Evolutionary conservation across 768 basidiomycete genomes (phyloP).

Genomic region (Psilocybe azurescens): DNA sequence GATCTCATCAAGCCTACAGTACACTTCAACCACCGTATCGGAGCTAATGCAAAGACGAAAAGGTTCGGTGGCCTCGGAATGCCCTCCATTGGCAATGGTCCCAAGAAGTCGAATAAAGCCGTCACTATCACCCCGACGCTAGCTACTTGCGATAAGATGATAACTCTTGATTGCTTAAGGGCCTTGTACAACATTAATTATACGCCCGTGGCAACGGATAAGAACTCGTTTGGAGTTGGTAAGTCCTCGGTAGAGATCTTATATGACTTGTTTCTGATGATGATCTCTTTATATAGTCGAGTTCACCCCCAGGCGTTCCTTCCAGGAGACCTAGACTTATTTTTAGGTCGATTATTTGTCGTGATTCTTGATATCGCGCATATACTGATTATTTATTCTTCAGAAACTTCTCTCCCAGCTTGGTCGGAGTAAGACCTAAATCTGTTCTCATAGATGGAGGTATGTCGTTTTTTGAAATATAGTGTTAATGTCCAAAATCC

Average conservation of each 20-base stretch:
- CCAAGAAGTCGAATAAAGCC: conserved; percentile 23
- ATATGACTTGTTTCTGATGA: background rate
- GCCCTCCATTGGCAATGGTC: conserved; percentile 22
- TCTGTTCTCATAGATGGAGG: conserved; percentile 41
- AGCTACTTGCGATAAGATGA: conserved; percentile 34
- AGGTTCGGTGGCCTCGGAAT: conserved; percentile 22
- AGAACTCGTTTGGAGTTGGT: conserved; percentile 48
- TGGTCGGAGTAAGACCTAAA: conserved; percentile 41
- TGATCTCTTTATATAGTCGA: conserved; percentile 43
- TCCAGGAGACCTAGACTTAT: conserved; percentile 50
- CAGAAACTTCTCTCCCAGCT: conserved; percentile 42
- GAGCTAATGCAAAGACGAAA: conserved; percentile 23
- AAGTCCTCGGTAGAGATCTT: background rate
- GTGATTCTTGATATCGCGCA: background rate
- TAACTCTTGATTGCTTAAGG: conserved; percentile 45
- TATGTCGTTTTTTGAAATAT: conserved; percentile 8
- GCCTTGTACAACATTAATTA: conserved; percentile 43
- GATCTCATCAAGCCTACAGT: conserved; percentile 47
- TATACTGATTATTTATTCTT: background rate
- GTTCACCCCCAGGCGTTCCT: conserved; percentile 53
- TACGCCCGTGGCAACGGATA: conserved; percentile 33
- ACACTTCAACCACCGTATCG: conserved; percentile 39
- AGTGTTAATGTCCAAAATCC: background rate
- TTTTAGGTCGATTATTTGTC: conserved; percentile 30
- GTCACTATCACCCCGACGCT: conserved; percentile 25